Base-by-base conservation (phyloP, 139 green algal species). In the Axilococcus clingmanii region DNA sequence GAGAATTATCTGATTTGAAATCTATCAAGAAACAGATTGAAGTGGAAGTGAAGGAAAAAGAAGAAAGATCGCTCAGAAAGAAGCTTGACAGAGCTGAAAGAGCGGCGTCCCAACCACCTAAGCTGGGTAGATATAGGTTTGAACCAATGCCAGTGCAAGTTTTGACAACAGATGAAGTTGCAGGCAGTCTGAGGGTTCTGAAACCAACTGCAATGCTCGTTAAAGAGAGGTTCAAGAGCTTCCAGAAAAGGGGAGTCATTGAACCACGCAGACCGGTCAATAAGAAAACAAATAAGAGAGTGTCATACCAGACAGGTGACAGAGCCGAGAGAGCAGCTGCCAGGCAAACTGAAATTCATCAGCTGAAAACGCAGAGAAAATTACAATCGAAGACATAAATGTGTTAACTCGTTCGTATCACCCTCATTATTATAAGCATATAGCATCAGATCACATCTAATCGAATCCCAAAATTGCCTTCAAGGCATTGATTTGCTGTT, bases 221-320 rank as follows among this genome's bases (percentile, higher is more conserved):
- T 7, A 59, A 59, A 28, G 74, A 82, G 45, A 49, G 74, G 16
- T 94, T 79, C 70, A 88, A 87, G 55, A 80, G 69, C 44, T 57
- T 94, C 48, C 85, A 94, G 66, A 69, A 76, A 48, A 70, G 81
- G 0, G 80, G 78, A 14, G 22, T 87, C 7, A 70, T 94, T 3
- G 86, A 94, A 82, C 79, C 85, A 3, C 55, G 81, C n/a, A 52
- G 63, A 50, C 67, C 58, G 20, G 59, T 58, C 23, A 47, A 43
- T 9, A 62, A 69, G 30, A 76, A 74, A 50, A 61, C 67, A 48
- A 23, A 25, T 33, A 65, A 61, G 42, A 68, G 54, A 40, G 55
- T 80, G 17, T 27, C 50, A 34, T 80, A 77, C 40, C 59, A 74
- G 29, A 69, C 67, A 41, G 65, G 57, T 14, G 57, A 69, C 37